These are phyloP conservation scores for Schwanniomyces vanrijiae DNA, from an alignment of 805 yeast species.

Conservation along the genomic window DNA sequence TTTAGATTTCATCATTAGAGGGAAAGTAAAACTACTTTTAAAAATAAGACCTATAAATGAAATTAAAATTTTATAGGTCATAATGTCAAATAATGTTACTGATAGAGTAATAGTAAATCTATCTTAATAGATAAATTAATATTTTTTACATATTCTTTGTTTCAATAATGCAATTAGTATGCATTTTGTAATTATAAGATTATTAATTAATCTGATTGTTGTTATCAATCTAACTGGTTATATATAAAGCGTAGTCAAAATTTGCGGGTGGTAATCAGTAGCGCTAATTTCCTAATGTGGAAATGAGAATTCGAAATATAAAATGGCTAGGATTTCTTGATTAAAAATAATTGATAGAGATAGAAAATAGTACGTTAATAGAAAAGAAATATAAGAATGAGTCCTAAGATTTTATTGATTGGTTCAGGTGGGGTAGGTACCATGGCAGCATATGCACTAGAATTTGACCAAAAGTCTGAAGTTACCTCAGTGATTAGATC, in stretches of 20 bases:
- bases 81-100: background rate
- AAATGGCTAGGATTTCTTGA: background rate
- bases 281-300: background rate
- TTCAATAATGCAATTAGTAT: too few species aligned
- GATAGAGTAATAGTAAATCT: background rate
- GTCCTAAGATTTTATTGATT: conserved; percentile 47
- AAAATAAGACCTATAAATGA: background rate
- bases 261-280: background rate
- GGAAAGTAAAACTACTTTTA: conserved; percentile 19
- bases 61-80: background rate
- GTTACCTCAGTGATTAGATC: conserved; percentile 29
- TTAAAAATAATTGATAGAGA: background rate
- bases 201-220: too few species aligned
- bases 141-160: too few species aligned
- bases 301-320: background rate
- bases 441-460: conserved; percentile 62
- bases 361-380: too few species aligned
- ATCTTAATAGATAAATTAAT: background rate
- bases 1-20: conserved; percentile 68
- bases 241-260: too few species aligned
- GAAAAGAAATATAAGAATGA: background rate
- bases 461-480: conserved; percentile 38
- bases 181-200: too few species aligned
- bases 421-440: conserved; percentile 89
- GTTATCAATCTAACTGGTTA: too few species aligned